Conservation (phyloP, 352 stramenopile species). For the Phytophthora citricola region DNA sequence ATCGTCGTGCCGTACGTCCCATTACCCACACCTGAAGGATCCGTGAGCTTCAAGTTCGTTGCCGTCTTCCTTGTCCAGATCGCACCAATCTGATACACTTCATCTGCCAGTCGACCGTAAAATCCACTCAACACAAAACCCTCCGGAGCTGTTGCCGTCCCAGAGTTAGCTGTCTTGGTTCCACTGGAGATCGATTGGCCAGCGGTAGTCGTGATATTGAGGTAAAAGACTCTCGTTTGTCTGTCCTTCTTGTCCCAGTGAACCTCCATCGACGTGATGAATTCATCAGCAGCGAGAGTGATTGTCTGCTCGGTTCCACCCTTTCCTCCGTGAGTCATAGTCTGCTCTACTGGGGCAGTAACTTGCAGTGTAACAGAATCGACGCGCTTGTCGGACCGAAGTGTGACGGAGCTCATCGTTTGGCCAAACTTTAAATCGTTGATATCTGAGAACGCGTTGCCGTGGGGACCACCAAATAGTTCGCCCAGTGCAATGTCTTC, state of each 20-base stretch:
- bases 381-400: slow-evolving; percentile 35
- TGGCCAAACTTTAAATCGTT: slow-evolving; percentile 27
- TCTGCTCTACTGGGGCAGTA: slow-evolving; percentile 15
- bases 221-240: slow-evolving; percentile 35
- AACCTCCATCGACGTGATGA: slow-evolving; percentile 23
- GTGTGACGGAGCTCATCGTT: slow-evolving; percentile 12
- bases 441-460: slow-evolving; percentile 34
- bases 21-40: slow-evolving; percentile 22
- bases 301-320: slow-evolving; percentile 21
- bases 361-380: slow-evolving; percentile 48
- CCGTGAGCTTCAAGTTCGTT: slow-evolving; percentile 20
- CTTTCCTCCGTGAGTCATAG: slow-evolving; percentile 26
- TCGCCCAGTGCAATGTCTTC: slow-evolving; percentile 28
- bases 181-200: slow-evolving; percentile 20
- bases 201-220: slow-evolving; percentile 9
- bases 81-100: slow-evolving; percentile 17
- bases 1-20: slow-evolving; percentile 29
- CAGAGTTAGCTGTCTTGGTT: slow-evolving; percentile 20
- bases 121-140: slow-evolving; percentile 30
- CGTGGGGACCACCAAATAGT: slow-evolving; percentile 26
- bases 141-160: slow-evolving; percentile 10
- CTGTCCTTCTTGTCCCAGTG: slow-evolving; percentile 37
- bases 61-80: slow-evolving; percentile 21
- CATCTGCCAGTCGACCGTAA: slow-evolving; percentile 12
- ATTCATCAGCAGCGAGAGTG: slow-evolving; percentile 13